Evolutionary conservation across 2,329 filamentous ascomycete species (phyloP).

Genomic region (Beauveria sp.): DNA sequence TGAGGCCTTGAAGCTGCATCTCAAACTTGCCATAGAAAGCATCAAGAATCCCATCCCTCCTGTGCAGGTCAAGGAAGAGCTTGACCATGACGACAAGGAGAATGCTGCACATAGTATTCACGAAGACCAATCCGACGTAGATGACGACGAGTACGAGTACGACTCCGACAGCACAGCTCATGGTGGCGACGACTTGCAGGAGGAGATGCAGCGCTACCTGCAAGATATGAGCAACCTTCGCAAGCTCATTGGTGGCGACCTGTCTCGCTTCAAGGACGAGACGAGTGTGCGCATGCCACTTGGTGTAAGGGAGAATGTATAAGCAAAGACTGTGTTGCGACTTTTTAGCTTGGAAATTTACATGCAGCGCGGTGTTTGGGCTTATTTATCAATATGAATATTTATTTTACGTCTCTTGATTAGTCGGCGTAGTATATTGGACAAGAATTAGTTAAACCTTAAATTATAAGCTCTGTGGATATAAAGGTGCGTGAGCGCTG

Average conservation of each 20-base stretch:
- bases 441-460: not conserved
- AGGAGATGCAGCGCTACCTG: slow-evolving; percentile 77
- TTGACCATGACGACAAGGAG: slow-evolving; percentile 16
- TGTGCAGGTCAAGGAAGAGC: slow-evolving; percentile 32
- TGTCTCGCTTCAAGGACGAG: slow-evolving; percentile 57
- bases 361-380: slow-evolving; percentile 24
- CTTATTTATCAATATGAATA: not conserved
- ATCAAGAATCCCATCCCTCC: slow-evolving; percentile 84
- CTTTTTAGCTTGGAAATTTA: not conserved
- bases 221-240: slow-evolving; percentile 68
- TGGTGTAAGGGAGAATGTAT: slow-evolving; percentile 35
- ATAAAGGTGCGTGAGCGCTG: not conserved
- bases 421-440: not conserved
- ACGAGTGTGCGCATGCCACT: slow-evolving; percentile 48
- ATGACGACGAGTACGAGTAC: slow-evolving; percentile 53
- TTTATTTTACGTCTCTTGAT: not conserved
- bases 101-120: slow-evolving; percentile 29
- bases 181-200: slow-evolving; percentile 61
- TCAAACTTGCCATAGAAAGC: slow-evolving; percentile 78
- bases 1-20: slow-evolving; percentile 77
- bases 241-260: slow-evolving; percentile 66
- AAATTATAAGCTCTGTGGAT: not conserved
- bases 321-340: slow-evolving; percentile 4
- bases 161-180: slow-evolving; percentile 39
- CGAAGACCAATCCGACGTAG: slow-evolving; percentile 37